Base-by-base conservation (phyloP, 805 yeast genomes). In the Priceomyces castillae region DNA sequence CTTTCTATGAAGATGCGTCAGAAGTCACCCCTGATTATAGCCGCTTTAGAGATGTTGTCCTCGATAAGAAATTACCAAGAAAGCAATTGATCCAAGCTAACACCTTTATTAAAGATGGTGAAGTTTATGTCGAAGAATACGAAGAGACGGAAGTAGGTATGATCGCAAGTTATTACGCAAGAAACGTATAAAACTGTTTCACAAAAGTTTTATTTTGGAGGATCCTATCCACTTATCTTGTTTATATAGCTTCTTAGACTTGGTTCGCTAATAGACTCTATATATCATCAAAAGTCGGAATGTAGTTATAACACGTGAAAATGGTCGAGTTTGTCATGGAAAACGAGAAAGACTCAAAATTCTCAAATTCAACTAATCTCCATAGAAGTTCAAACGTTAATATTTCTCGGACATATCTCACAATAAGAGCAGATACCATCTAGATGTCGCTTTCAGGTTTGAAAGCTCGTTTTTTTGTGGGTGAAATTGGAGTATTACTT, bases 81-180 rank as follows among this genome's bases (percentile, higher is more conserved):
- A 84, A 82, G 62, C 95, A 87, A 61, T 77, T 84, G 52, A 80
- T 89, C 44, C 97, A 89, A 65, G 87, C 90, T 20, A 89, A 89
- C 64, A 84, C 95, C 7, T 52, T 66, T 19, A 48, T 79, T 36
- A 51, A 59, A 11, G 69, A 57, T 7, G 74, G 63, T 4, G 72
- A 64, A 7, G 81, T 84, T 25, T 73, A 65, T 33, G 71, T 88
- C n/a, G 74, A 71, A 44, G 95, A 86, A 58, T 89, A 89, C 54
- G 82, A 78, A 20, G 92, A 86, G 58, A 73, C 82, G 10, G 81
- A 81, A 51, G 69, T 71, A 28, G 96, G 95, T 20, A 76, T 89
- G 85, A 84, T 89, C 56, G 78, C 82, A 63, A 82, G 90, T 54
- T 89, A 83, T 64, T 72, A 65, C 28, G 90, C 86, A 48, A 62